A percentile compares a stretch with the other conserved stretches of the same genome.
Evolutionary conservation across 2,329 filamentous ascomycete species (phyloP).

Genomic region (Talaromyces verruculosus): DNA sequence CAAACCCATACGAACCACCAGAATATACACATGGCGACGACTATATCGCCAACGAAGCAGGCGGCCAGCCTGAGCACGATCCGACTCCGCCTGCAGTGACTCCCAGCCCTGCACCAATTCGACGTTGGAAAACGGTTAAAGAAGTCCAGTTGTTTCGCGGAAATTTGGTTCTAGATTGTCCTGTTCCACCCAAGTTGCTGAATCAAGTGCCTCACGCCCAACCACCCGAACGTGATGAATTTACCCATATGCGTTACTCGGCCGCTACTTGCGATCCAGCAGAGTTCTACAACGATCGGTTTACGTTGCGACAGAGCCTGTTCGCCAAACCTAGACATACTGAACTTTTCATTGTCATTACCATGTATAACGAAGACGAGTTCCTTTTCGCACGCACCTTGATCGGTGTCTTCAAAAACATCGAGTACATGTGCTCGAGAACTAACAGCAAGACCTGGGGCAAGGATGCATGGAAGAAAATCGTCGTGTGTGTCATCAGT

Average conservation of each 20-base stretch:
- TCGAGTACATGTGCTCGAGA: slow-evolving; percentile 95
- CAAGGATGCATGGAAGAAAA: slow-evolving; percentile 99
- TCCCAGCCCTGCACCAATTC: slow-evolving; percentile 63
- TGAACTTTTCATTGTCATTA: slow-evolving; percentile 93
- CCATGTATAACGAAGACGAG: slow-evolving; percentile 99
- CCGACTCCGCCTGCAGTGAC: slow-evolving; percentile 32
- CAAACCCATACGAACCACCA: slow-evolving; percentile 63
- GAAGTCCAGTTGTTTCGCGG: slow-evolving; percentile 96
- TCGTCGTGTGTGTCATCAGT: slow-evolving; percentile 95
- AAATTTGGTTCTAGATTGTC: slow-evolving; percentile 95
- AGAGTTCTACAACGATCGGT: slow-evolving; percentile 84
- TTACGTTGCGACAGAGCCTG: slow-evolving; percentile 85
- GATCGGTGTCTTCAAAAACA: slow-evolving; percentile 97
- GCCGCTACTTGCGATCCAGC: slow-evolving; percentile 91
- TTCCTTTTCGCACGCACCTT: slow-evolving; percentile 92
- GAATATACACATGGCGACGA: slow-evolving; percentile 44
- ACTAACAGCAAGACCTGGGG: slow-evolving; percentile 97
- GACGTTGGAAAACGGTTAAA: slow-evolving; percentile 97
- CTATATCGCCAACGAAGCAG: slow-evolving; percentile 44
- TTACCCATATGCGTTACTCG: slow-evolving; percentile 80
- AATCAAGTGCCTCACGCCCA: slow-evolving; percentile 82
- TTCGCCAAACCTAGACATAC: slow-evolving; percentile 92
- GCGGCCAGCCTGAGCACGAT: slow-evolving; percentile 4
- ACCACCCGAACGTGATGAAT: slow-evolving; percentile 75
- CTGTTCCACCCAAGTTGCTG: slow-evolving; percentile 82